Conservation (phyloP, 768 basidiomycete species). For the Suillus ampliporus region DNA sequence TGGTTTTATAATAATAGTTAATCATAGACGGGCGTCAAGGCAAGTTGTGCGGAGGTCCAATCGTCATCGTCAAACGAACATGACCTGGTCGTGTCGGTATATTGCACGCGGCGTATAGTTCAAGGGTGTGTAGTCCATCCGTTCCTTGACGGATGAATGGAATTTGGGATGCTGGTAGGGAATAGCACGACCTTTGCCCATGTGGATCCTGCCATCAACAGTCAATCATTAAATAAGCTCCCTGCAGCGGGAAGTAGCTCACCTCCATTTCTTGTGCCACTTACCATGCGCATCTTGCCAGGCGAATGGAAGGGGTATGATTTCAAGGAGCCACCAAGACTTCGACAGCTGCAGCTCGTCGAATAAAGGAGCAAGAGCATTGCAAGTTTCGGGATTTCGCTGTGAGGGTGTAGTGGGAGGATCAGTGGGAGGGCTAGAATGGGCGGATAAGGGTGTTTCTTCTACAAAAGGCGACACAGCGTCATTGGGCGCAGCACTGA, state of each 20-base stretch:
- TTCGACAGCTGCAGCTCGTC: slow-evolving; percentile 52
- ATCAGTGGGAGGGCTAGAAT: slow-evolving; percentile 3
- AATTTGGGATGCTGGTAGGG: slow-evolving; percentile 54
- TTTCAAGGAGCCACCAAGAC: slow-evolving; percentile 77
- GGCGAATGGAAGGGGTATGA: slow-evolving; percentile 56
- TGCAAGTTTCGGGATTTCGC: slow-evolving; percentile 20
- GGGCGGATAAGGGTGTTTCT: neutral
- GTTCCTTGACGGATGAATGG: slow-evolving; percentile 65
- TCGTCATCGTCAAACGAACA: slow-evolving; percentile 44
- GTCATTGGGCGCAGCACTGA: neutral
- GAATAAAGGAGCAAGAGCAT: slow-evolving; percentile 55
- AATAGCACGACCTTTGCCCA: slow-evolving; percentile 64
- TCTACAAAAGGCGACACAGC: neutral
- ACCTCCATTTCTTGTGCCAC: slow-evolving; percentile 65
- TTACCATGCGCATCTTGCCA: slow-evolving; percentile 61
- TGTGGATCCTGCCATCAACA: slow-evolving; percentile 38
- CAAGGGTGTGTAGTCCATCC: slow-evolving; percentile 52
- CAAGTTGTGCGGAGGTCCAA: neutral
- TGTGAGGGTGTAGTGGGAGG: neutral
- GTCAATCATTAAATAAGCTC: slow-evolving; percentile 6
- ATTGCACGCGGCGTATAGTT: slow-evolving; percentile 64
- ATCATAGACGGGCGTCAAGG: neutral
- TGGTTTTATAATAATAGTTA: neutral
- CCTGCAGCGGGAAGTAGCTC: slow-evolving; percentile 30
- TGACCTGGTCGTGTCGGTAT: slow-evolving; percentile 53